Base-by-base conservation (phyloP, 148 eudicot genomes). In the Chenopodium suecicum region DNA sequence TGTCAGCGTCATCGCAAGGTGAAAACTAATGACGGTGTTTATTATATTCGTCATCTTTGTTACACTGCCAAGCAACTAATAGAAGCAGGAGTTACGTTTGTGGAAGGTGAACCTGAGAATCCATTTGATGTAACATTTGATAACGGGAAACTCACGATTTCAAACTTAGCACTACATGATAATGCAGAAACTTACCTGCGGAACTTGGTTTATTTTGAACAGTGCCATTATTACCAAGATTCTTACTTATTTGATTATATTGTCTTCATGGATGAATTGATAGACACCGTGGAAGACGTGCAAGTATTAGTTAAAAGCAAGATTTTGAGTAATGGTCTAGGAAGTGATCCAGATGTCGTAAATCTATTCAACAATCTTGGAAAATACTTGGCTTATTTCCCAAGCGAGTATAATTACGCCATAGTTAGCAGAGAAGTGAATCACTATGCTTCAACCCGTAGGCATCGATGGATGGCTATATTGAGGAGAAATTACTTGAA, bases 181-280 rank as follows among this genome's bases (percentile, higher is more conserved):
- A 31, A 12, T 1, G 63, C 86, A n/a, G 83, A 81, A 76, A 41
- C 66, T 2, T 4, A 60, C 16, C 76, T 81, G 29, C 75, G 82
- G 47, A 84, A 81, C 82, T 22, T 81, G 27, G 37, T 82, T 47
- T 50, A 71, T 47, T 81, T 81, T 27, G 86, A 83, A 79, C 79
- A 72, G 19, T 81, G 83, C 13, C 77, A 72, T 65, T 17, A 78
- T 67, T 74, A 1, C 14, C 20, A 17, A 7, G 79, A 86, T 29
- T 69, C 86, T 52, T 86, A 83, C 86, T 67, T 86, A 25, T 34
- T 74, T 48, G 84, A 83, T 54, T 86, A 78, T 67, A 29, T 86
- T 22, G 0, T 7, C 46, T 78, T 86, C 62, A 37, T 86, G 8
- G 76, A 78, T 20, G 10, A 20, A 20, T 72, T 86, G 73, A 81